Conservation (phyloP, 2,329 filamentous ascomycete genomes). For the Diaporthe ampelina region DNA sequence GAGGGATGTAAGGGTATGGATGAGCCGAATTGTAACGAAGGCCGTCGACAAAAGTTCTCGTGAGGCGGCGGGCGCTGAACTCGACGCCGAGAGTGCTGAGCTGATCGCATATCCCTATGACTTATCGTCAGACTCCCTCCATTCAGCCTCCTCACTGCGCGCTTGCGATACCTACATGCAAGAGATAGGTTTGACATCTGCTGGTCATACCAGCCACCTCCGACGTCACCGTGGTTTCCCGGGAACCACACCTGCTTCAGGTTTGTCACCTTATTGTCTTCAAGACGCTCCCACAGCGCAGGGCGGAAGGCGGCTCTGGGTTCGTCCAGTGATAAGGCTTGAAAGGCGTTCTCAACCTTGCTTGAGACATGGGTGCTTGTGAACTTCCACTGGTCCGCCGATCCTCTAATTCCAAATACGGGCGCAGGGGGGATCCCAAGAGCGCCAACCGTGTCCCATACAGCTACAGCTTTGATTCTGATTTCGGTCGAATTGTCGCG, state of each 20-base stretch:
- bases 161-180: slow-evolving; percentile 46
- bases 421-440: slow-evolving; percentile 59
- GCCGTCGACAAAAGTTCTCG: slow-evolving; percentile 46
- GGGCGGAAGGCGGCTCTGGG: slow-evolving; percentile 57
- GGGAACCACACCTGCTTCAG: slow-evolving; percentile 67
- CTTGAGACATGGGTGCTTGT: slow-evolving; percentile 59
- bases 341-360: slow-evolving; percentile 62
- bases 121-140: background rate
- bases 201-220: slow-evolving; percentile 67
- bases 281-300: slow-evolving; percentile 57
- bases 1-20: slow-evolving; percentile 49
- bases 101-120: slow-evolving; percentile 52
- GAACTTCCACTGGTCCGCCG: slow-evolving; percentile 55
- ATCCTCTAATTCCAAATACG: slow-evolving; percentile 54
- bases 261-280: slow-evolving; percentile 47
- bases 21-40: slow-evolving; percentile 51
- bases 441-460: slow-evolving; percentile 65
- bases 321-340: slow-evolving; percentile 65
- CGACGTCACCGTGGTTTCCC: slow-evolving; percentile 73
- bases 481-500: slow-evolving; percentile 52
- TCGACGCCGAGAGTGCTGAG: slow-evolving; percentile 51
- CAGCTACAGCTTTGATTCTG: slow-evolving; percentile 60
- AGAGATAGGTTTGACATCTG: slow-evolving; percentile 51
- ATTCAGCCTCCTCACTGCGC: background rate
- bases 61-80: slow-evolving; percentile 48